Percentiles rank a stretch among this genome's conserved stretches.
These are phyloP conservation scores for Tuber calosporum DNA, from an alignment of 495 filamentous ascomycete genomes.

Conservation along the genomic window DNA sequence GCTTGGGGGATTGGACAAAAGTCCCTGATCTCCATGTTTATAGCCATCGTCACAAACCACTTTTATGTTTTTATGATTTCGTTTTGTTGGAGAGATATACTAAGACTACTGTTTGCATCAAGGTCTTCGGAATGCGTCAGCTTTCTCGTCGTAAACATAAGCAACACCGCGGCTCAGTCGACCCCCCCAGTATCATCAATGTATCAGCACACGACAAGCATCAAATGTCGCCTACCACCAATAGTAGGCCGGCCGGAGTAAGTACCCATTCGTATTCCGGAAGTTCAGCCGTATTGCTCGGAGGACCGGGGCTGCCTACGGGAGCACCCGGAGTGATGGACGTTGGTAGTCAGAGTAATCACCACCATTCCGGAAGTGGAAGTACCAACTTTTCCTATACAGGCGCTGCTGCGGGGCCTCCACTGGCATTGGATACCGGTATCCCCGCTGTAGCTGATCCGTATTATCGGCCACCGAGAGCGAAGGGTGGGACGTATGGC, in stretches of 20 bases:
- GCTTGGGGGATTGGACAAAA: background rate
- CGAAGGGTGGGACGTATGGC: slow-evolving; percentile 51
- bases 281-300: slow-evolving; percentile 31
- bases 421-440: slow-evolving; percentile 39
- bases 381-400: slow-evolving; percentile 57
- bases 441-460: slow-evolving; percentile 52
- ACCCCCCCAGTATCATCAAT: slow-evolving; percentile 30
- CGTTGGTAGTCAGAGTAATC: slow-evolving; percentile 15
- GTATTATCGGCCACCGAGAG: slow-evolving; percentile 77
- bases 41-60: background rate
- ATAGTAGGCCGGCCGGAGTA: slow-evolving; percentile 10
- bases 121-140: slow-evolving; percentile 87
- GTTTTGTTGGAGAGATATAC: slow-evolving; percentile 15
- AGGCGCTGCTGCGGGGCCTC: slow-evolving; percentile 34
- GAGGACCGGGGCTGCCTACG: slow-evolving; percentile 11
- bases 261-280: slow-evolving; percentile 20
- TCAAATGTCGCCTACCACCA: slow-evolving; percentile 12
- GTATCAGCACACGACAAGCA: slow-evolving; percentile 24
- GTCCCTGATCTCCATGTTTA: background rate
- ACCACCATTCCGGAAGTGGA: slow-evolving; percentile 32
- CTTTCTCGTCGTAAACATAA: slow-evolving; percentile 59
- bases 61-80: background rate
- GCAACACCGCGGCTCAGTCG: slow-evolving; percentile 16
- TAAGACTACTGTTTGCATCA: slow-evolving; percentile 27
- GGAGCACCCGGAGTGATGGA: slow-evolving; percentile 12